These are phyloP conservation scores for Candida neerlandica DNA, from an alignment of 1,139 yeast genomes.

Conservation along the genomic window DNA sequence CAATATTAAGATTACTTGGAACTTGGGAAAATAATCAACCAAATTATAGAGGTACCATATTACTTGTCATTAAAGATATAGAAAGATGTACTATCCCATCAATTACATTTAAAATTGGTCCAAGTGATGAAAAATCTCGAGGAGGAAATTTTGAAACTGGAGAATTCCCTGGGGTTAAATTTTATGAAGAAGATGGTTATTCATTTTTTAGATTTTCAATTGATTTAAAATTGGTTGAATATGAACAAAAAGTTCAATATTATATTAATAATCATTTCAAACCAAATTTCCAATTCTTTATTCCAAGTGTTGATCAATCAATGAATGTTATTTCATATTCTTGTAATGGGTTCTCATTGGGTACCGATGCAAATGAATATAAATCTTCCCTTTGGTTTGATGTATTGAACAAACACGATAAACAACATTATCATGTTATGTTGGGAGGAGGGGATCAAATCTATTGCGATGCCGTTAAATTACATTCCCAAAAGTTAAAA, in stretches of 20 bases:
- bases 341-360: constrained; percentile 90
- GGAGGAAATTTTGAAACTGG: constrained; percentile 31
- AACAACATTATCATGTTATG: constrained; percentile 84
- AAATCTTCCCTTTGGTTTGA: constrained; percentile 85
- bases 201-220: constrained; percentile 67
- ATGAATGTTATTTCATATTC: constrained; percentile 84
- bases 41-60: constrained; percentile 64
- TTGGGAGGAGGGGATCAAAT: constrained; percentile 97
- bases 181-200: constrained; percentile 44
- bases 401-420: constrained; percentile 65
- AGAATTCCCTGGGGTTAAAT: constrained; percentile 44
- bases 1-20: constrained; percentile 68
- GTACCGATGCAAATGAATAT: constrained; percentile 65
- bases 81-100: constrained; percentile 34
- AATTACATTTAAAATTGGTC: constrained; percentile 44
- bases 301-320: constrained; percentile 60
- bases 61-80: constrained; percentile 58
- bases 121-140: constrained; percentile 22
- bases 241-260: constrained; percentile 66
- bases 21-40: constrained; percentile 48
- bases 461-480: constrained; percentile 80
- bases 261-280: constrained; percentile 48
- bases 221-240: constrained; percentile 43
- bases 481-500: constrained; percentile 54
- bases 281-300: constrained; percentile 49